Conservation (phyloP, 2,329 filamentous ascomycete species). For the Calcarisporium arbuscula region DNA sequence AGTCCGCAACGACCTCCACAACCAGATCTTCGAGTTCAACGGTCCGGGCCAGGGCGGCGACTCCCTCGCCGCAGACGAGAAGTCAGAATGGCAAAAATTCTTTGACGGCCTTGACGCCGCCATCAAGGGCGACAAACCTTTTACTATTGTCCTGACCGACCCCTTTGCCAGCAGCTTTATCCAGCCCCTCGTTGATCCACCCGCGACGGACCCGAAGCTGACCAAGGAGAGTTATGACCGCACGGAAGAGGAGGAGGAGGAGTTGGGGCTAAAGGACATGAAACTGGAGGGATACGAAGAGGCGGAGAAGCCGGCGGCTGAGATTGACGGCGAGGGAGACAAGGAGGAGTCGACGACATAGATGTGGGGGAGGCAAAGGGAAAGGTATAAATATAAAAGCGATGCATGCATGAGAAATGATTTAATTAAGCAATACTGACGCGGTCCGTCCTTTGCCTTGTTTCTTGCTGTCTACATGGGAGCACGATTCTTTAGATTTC, state of each 20-base stretch:
- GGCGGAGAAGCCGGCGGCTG: slow-evolving; percentile 21
- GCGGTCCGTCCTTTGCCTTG: no score
- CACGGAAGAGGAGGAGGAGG: slow-evolving; percentile 88
- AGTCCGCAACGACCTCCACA: slow-evolving; percentile 81
- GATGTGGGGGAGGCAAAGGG: background rate
- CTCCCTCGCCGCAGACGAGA: slow-evolving; percentile 61
- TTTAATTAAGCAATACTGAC: no score
- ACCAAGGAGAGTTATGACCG: slow-evolving; percentile 75
- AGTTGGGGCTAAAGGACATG: slow-evolving; percentile 87
- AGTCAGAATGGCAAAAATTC: slow-evolving; percentile 71
- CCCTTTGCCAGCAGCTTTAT: slow-evolving; percentile 91
- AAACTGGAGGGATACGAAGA: slow-evolving; percentile 78
- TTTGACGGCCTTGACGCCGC: slow-evolving; percentile 71
- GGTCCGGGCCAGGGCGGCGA: slow-evolving; percentile 60
- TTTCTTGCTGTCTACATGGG: no score
- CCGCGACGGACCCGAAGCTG: slow-evolving; percentile 68
- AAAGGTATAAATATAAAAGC: no score
- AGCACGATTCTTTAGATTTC: no score
- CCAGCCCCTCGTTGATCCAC: slow-evolving; percentile 76
- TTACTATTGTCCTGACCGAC: slow-evolving; percentile 78
- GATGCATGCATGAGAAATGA: no score
- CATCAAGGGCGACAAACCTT: slow-evolving; percentile 72
- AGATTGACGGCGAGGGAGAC: no score
- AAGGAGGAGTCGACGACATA: slow-evolving; percentile 10
- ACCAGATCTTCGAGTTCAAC: slow-evolving; percentile 79